phyloP scores from a whole-genome alignment of 306 rosid species.

The Parietaria judaica region DNA sequence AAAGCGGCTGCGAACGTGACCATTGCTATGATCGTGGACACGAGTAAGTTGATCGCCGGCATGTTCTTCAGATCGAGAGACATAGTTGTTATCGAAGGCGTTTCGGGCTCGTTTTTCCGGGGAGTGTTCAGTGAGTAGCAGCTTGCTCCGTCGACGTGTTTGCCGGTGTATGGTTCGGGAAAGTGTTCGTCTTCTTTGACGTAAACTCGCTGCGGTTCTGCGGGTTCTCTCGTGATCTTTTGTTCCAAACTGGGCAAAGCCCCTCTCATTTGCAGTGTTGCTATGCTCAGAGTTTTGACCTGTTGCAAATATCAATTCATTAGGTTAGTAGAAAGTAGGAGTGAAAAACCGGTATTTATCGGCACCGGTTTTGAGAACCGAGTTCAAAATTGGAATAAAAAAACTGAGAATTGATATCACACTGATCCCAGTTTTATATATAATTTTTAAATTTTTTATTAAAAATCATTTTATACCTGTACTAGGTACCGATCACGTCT shows the following conservation, averaged over 20 bases:
- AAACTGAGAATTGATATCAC: too few species aligned
- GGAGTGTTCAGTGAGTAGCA: not conserved
- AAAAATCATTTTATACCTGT: too few species aligned
- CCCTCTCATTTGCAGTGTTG: constrained; percentile 4
- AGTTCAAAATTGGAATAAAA: too few species aligned
- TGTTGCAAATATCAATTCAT: not conserved
- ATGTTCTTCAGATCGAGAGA: not conserved
- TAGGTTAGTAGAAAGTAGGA: not conserved
- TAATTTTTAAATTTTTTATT: too few species aligned
- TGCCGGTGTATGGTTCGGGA: not conserved
- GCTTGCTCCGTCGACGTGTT: not conserved
- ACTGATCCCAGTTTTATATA: too few species aligned
- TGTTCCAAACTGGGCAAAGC: constrained; percentile 15
- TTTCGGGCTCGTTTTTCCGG: not conserved
- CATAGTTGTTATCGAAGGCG: not conserved
- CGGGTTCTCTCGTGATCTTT: constrained; percentile 2
- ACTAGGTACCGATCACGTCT: too few species aligned
- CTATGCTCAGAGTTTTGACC: constrained; percentile 14
- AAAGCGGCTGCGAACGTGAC: constrained; percentile 16
- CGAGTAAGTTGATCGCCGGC: constrained; percentile 3
- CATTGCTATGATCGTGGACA: constrained; percentile 11
- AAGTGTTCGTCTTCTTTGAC: not conserved
- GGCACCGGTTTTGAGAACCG: too few species aligned
- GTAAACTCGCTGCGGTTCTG: constrained; percentile 2
- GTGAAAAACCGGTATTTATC: not conserved